Evolutionary conservation across 2,329 filamentous ascomycete species (phyloP), one percentile per base, ranked within the genome.

Genomic region (Scedosporium aurantiacum): DNA sequence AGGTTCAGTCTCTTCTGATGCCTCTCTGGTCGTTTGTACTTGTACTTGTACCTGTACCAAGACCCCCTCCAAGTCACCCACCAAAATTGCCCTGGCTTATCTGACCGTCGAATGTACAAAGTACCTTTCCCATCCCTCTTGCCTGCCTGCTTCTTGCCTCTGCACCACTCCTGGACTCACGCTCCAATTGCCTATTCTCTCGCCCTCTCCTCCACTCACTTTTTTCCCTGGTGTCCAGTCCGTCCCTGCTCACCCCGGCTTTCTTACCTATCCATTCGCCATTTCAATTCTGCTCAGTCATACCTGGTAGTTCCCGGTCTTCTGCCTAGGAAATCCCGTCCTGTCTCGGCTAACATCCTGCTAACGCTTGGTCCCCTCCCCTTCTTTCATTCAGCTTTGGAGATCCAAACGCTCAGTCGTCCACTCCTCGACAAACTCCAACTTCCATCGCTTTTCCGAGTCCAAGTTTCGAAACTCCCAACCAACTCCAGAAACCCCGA

Each of bases 391-490:
- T 65, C 70, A 86, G 83, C 78, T 83, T 83, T 82, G 82, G 81
- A 78, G 79, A 83, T 76, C 76, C 80, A 76, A 83, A 80, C 78
- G 79, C 79, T 78, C 81, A 80, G 70, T 81, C 82, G 68, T 81
- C 32, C 50, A 85, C 82, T 61, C 82, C 82, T 61, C 79, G 78
- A 70, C 77, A 81, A 69, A 86, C 82, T 32, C 82, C 83, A 61
- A 80, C 76, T 40, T 79, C 81, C 61, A 71, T 77, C 67, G 70
- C 75, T 61, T 81, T 83, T 65, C 76, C 81, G 63, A 84, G 77
- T 68, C 77, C 82, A 60, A 71, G 79, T 63, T 82, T 84, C 71
- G 77, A 83, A 66, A 86, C 82, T 10, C 82, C 82, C 54, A 80
- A 77, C 70, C 72, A 74, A 61, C 75, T 72, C 66, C 75, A 76